phyloP scores from a whole-genome alignment of 306 rosid genomes.

The Quercus berberidifolia region DNA sequence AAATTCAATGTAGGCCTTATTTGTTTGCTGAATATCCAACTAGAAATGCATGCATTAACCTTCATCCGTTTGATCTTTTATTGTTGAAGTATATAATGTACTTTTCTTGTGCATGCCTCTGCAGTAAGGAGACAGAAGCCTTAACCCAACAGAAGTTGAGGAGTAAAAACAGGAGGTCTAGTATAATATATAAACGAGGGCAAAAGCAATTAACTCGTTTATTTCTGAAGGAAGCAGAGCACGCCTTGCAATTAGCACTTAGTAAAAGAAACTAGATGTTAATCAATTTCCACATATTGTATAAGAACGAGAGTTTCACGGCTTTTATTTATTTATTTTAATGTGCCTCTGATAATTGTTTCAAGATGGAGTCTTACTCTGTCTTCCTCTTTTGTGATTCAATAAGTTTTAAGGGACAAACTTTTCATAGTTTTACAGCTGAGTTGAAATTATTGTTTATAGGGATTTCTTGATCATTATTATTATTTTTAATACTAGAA shows the following conservation, averaged over 20 bases:
- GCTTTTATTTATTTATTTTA: no score
- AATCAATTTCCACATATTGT: not conserved
- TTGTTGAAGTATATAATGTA: not conserved
- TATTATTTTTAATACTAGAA: no score
- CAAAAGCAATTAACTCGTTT: slow-evolving; percentile 71
- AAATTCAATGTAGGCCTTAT: not conserved
- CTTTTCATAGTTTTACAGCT: no score
- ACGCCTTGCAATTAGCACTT: slow-evolving; percentile 61
- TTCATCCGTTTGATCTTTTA: not conserved
- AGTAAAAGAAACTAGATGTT: slow-evolving; percentile 34
- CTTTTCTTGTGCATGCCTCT: not conserved
- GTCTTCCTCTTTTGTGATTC: not conserved
- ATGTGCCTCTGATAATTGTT: no score
- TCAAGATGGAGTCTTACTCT: no score
- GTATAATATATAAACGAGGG: slow-evolving; percentile 65
- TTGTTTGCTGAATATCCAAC: not conserved
- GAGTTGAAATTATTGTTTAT: no score
- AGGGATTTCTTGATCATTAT: no score
- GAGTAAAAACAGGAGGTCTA: slow-evolving; percentile 51
- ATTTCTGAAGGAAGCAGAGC: slow-evolving; percentile 87
- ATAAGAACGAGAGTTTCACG: not conserved
- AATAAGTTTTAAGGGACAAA: no score
- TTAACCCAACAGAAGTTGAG: slow-evolving; percentile 22
- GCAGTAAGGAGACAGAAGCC: slow-evolving; percentile 29
- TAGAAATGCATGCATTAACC: not conserved